Percentiles rank a stretch among this genome's conserved stretches.
Evolutionary conservation across 2,329 filamentous ascomycete species (phyloP).

Genomic region (Bisporella sp.): DNA sequence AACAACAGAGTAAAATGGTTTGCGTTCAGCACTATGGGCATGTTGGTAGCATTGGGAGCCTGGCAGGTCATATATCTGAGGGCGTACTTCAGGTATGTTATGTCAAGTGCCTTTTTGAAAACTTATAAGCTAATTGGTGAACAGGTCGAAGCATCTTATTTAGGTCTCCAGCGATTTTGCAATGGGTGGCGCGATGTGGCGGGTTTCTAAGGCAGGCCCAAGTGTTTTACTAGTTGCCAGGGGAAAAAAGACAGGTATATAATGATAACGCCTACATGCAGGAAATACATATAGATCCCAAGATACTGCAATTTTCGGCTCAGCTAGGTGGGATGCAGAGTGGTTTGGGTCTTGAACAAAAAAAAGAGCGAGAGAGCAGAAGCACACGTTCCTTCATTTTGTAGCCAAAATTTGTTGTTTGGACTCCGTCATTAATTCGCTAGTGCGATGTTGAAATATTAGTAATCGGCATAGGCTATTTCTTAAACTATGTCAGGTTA

Average conservation of each 20-base stretch:
- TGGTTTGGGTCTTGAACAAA: too few species aligned
- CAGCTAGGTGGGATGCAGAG: too few species aligned
- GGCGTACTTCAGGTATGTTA: conserved; percentile 79
- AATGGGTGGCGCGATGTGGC: conserved; percentile 3
- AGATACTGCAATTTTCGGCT: too few species aligned
- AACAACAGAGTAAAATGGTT: conserved; percentile 99
- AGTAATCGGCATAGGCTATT: too few species aligned
- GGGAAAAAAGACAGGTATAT: conserved; percentile 15
- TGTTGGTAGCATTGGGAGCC: conserved; percentile 79
- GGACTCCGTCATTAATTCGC: too few species aligned
- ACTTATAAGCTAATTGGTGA: conserved; percentile 8
- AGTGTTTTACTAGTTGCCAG: conserved; percentile 20
- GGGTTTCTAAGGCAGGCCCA: conserved; percentile 1
- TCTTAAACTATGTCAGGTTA: too few species aligned
- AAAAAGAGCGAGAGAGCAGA: too few species aligned
- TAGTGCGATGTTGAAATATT: too few species aligned
- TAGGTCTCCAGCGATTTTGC: conserved; percentile 29
- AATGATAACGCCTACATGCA: conserved; percentile 9
- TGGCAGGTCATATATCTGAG: conserved; percentile 98
- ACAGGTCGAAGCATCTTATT: conserved; percentile 63
- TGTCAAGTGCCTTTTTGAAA: conserved; percentile 1
- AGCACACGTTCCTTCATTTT: too few species aligned
- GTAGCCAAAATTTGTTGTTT: too few species aligned
- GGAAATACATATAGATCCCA: too few species aligned
- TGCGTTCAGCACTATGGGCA: conserved; percentile 84